Evolutionary conservation across 2,329 filamentous ascomycete genomes (phyloP), one percentile per base, ranked within the genome.

Genomic region (Chaetomiaceae sp.): DNA sequence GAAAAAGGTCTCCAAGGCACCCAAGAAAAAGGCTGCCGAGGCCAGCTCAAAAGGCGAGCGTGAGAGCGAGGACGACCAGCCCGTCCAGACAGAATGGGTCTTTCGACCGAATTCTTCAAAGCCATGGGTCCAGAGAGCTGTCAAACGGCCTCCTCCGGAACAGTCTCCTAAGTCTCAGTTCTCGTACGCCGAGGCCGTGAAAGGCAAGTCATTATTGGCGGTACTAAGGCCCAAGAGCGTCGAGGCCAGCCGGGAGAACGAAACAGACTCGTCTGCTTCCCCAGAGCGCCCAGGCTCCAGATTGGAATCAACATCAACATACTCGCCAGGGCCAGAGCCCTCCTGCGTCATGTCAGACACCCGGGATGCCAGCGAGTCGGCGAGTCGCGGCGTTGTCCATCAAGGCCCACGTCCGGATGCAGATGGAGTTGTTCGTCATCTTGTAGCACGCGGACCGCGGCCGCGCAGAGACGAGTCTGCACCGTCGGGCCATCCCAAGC

Each of bases 131-230:
- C 39, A 19, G 17, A n/a, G 21, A 37, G 23, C 13, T 19, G n/a
- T n/a, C n/a, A n/a, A n/a, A n/a, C 30, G 12, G 25, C 25, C 25
- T 27, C 6, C 12, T 5, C 5, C 30, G 13, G 21, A 31, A 13
- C 20, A 23, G 6, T 14, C 30, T 7, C 12, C 35, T 5, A 46
- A n/a, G 31, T 2, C 35, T 6, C 6, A 10, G 4, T 37, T 53
- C 5, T 53, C 50, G 9, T 53, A 53, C 41, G 50, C 50, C 3
- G 50, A 44, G 14, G 50, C 45, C 6, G 40, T 49, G 7, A 53
- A 49, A 41, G 45, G 50, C 21, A 42, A 37, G 21, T 2, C 21
- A 37, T 37, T 21, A 14, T 16, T 10, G 16, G 20, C 9, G 13
- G 12, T 10, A 3, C 35, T 13, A 9, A 27, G 19, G 16, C n/a